Conservation (phyloP, 495 filamentous ascomycete species). For the Daldinia decipiens region DNA sequence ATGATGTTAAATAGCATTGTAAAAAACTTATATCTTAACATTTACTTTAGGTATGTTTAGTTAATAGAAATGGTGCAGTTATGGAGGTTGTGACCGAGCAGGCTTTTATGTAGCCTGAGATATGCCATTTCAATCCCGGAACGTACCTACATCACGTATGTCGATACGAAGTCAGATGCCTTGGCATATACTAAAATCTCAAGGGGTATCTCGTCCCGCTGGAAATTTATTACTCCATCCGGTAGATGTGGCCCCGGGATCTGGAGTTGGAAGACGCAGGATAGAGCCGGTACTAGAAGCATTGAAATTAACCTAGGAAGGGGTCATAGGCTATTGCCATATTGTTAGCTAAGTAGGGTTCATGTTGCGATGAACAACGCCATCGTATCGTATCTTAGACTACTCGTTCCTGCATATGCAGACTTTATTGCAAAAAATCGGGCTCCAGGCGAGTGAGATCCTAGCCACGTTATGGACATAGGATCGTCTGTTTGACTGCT, state of each 20-base stretch:
- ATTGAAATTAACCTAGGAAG: slow-evolving; percentile 25
- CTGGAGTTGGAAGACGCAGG: slow-evolving; percentile 11
- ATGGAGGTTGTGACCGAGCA: neutral
- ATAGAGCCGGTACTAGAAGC: slow-evolving; percentile 12
- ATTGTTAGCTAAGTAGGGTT: slow-evolving; percentile 18
- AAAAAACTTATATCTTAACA: neutral
- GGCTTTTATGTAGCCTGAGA: slow-evolving; percentile 23
- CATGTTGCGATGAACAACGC: slow-evolving; percentile 28
- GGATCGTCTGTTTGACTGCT: slow-evolving; percentile 24
- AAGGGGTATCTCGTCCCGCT: slow-evolving; percentile 15
- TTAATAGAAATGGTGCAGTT: neutral
- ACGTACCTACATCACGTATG: slow-evolving; percentile 12
- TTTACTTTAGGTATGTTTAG: neutral
- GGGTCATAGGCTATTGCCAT: slow-evolving; percentile 29
- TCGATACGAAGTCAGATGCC: slow-evolving; percentile 22
- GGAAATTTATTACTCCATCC: slow-evolving; percentile 29
- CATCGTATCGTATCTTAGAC: slow-evolving; percentile 5
- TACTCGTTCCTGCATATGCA: slow-evolving; percentile 14
- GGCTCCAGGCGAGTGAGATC: slow-evolving; percentile 10
- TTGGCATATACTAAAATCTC: slow-evolving; percentile 30
- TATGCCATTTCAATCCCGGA: slow-evolving; percentile 16
- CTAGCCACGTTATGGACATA: slow-evolving; percentile 21
- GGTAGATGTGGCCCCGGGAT: slow-evolving; percentile 10
- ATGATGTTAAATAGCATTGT: slow-evolving; percentile 34
- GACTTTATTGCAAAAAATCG: neutral